phyloP scores from a whole-genome alignment of 2,329 filamentous ascomycete genomes.

The Sphaerulina vaccinii region DNA sequence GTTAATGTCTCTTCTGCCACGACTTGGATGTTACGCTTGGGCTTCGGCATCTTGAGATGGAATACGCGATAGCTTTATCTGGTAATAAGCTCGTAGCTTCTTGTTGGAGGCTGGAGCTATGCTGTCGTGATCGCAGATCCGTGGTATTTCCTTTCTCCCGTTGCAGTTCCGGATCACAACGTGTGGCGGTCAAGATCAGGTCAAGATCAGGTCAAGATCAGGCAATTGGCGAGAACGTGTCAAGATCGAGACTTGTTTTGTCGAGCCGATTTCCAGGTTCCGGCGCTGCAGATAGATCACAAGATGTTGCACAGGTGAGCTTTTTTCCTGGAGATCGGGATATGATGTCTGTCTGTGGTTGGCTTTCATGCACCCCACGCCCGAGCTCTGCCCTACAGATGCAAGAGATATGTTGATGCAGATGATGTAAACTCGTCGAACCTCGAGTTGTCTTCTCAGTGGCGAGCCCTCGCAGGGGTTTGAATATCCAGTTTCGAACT shows the following conservation, averaged over 20 bases:
- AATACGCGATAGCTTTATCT: background rate
- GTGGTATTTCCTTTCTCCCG: constrained; percentile 3
- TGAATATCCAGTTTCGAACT: too few species aligned
- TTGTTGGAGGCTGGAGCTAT: constrained; percentile 12
- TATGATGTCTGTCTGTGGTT: constrained; percentile 9
- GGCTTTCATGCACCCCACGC: constrained; percentile 16
- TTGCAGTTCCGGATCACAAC: background rate
- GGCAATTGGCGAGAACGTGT: background rate
- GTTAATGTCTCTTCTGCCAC: constrained; percentile 70
- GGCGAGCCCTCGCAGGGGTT: too few species aligned
- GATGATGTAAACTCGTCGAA: constrained; percentile 3
- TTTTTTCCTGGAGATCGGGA: constrained; percentile 3
- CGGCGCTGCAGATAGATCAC: constrained; percentile 5
- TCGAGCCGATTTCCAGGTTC: background rate
- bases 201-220: too few species aligned
- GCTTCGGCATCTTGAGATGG: constrained; percentile 59
- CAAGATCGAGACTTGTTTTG: background rate
- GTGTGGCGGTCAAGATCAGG: constrained; percentile 12
- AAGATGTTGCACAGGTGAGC: constrained; percentile 5
- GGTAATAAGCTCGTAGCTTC: constrained; percentile 5
- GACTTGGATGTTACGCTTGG: constrained; percentile 74
- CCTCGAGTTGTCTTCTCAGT: too few species aligned
- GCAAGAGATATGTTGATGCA: constrained; percentile 9
- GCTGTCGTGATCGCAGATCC: constrained; percentile 12
- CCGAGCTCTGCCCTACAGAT: constrained; percentile 8